These are phyloP conservation scores for Colletotrichum melonis DNA, from an alignment of 2,329 filamentous ascomycete species.

Conservation along the genomic window DNA sequence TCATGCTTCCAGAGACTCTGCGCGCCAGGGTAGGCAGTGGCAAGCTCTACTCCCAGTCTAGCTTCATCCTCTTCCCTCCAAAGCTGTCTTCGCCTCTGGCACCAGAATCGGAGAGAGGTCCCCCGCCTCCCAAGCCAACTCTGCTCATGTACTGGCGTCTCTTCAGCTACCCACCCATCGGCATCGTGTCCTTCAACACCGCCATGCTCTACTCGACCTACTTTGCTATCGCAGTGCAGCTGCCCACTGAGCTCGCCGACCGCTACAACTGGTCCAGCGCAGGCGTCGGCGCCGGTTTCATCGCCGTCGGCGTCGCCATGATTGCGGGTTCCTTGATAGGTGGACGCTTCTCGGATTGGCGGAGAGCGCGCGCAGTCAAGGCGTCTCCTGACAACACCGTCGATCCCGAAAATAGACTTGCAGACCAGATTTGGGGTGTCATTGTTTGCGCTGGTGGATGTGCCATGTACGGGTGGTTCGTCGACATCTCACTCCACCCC, in stretches of 20 bases:
- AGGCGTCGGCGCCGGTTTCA: constrained; percentile 48
- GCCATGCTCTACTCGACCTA: constrained; percentile 47
- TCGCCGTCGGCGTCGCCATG: constrained; percentile 40
- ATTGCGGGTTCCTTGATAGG: constrained; percentile 49
- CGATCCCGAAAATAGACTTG: constrained; percentile 51
- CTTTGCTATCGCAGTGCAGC: constrained; percentile 45
- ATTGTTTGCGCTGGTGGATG: constrained; percentile 50
- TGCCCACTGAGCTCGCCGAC: constrained; percentile 44
- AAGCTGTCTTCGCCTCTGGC: constrained; percentile 40
- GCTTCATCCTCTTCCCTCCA: constrained; percentile 39
- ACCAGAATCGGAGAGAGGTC: constrained; percentile 40
- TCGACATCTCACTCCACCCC: constrained; percentile 42
- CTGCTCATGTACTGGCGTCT: constrained; percentile 42
- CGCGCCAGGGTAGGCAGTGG: constrained; percentile 57
- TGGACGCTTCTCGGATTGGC: constrained; percentile 51
- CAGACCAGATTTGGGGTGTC: constrained; percentile 52
- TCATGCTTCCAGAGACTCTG: constrained; percentile 58
- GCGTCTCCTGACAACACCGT: constrained; percentile 36
- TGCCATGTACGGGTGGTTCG: constrained; percentile 55
- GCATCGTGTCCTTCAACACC: constrained; percentile 46
- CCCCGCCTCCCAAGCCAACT: constrained; percentile 44
- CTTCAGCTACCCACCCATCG: constrained; percentile 46
- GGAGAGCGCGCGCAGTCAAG: constrained; percentile 39
- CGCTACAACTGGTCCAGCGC: constrained; percentile 48
- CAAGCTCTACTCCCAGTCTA: constrained; percentile 37